Evolutionary conservation across 2,329 filamentous ascomycete genomes (phyloP).

Genomic region (Ophiostoma australiae): DNA sequence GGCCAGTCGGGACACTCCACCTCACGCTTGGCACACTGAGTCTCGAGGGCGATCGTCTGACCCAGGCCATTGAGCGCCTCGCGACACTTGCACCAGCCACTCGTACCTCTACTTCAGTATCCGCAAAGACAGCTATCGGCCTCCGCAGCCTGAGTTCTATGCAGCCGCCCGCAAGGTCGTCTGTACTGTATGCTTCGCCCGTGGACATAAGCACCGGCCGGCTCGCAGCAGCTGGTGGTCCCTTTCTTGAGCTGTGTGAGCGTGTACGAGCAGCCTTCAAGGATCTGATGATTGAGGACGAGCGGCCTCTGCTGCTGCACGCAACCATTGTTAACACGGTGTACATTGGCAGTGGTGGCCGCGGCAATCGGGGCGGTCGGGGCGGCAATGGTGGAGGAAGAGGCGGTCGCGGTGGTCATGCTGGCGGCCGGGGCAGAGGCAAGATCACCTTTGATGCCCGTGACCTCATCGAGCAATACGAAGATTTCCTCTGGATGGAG

Average conservation of each 20-base stretch:
- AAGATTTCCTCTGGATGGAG: slow-evolving; percentile 65
- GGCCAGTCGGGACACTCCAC: slow-evolving; percentile 76
- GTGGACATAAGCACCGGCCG: slow-evolving; percentile 47
- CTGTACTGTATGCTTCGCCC: slow-evolving; percentile 62
- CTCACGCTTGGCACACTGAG: slow-evolving; percentile 84
- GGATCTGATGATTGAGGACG: slow-evolving; percentile 53
- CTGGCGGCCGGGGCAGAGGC: slow-evolving; percentile 26
- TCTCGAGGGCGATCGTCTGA: slow-evolving; percentile 47
- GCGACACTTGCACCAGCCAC: slow-evolving; percentile 34
- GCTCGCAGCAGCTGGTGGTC: slow-evolving; percentile 40
- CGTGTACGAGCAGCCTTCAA: slow-evolving; percentile 51
- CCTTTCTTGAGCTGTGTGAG: slow-evolving; percentile 55
- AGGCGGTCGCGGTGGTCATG: slow-evolving; percentile 27
- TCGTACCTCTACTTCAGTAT: no score
- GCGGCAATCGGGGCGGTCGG: slow-evolving; percentile 27
- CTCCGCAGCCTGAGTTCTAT: slow-evolving; percentile 57
- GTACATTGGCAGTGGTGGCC: slow-evolving; percentile 51
- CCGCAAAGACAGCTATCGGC: slow-evolving; percentile 38
- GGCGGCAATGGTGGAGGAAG: slow-evolving; percentile 28
- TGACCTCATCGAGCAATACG: slow-evolving; percentile 54
- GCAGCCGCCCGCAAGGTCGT: slow-evolving; percentile 48
- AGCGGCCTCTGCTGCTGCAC: slow-evolving; percentile 66
- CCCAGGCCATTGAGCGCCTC: slow-evolving; percentile 41
- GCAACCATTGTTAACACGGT: slow-evolving; percentile 83
- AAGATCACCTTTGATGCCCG: slow-evolving; percentile 50